Percentiles rank a stretch among this genome's conserved stretches.
Evolutionary conservation across 495 filamentous ascomycete genomes (phyloP).

Genomic region (Lindgomyces ingoldianus): DNA sequence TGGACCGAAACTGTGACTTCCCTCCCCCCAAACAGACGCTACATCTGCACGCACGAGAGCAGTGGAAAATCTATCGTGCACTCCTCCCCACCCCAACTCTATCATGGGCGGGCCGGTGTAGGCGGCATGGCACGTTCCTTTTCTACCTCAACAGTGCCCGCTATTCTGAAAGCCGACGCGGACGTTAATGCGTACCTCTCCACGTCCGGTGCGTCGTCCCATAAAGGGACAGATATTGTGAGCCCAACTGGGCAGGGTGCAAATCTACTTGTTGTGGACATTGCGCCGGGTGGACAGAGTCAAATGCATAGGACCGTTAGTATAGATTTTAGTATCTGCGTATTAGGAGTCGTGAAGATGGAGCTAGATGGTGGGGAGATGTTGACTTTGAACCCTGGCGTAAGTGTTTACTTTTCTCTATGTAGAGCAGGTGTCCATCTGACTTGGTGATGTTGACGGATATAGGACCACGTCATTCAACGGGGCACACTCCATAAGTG

Average conservation of each 20-base stretch:
- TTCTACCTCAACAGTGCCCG: constrained; percentile 18
- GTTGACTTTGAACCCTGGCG: constrained; percentile 28
- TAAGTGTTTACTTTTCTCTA: constrained; percentile 18
- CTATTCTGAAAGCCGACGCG: constrained; percentile 18
- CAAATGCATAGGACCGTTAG: constrained; percentile 32
- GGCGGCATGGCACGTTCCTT: constrained; percentile 29
- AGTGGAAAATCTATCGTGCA: constrained; percentile 28
- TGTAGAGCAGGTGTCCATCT: no score
- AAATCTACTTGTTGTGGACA: constrained; percentile 32
- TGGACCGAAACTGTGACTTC: constrained; percentile 19
- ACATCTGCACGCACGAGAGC: constrained; percentile 32
- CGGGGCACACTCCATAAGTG: constrained; percentile 35
- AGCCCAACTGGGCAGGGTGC: constrained; percentile 6
- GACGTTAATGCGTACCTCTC: constrained; percentile 28
- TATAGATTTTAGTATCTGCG: constrained; percentile 34
- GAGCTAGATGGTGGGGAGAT: constrained; percentile 36
- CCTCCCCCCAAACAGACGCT: constrained; percentile 28
- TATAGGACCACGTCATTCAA: constrained; percentile 37
- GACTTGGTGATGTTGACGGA: neutral
- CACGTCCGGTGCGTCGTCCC: constrained; percentile 10
- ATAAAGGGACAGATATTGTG: constrained; percentile 12
- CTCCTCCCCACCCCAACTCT: constrained; percentile 25
- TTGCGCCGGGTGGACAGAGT: constrained; percentile 30
- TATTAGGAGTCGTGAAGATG: constrained; percentile 23
- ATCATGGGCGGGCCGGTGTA: constrained; percentile 11